These are phyloP conservation scores for Alternaria viburni DNA, from an alignment of 2,329 filamentous ascomycete species.

Conservation along the genomic window DNA sequence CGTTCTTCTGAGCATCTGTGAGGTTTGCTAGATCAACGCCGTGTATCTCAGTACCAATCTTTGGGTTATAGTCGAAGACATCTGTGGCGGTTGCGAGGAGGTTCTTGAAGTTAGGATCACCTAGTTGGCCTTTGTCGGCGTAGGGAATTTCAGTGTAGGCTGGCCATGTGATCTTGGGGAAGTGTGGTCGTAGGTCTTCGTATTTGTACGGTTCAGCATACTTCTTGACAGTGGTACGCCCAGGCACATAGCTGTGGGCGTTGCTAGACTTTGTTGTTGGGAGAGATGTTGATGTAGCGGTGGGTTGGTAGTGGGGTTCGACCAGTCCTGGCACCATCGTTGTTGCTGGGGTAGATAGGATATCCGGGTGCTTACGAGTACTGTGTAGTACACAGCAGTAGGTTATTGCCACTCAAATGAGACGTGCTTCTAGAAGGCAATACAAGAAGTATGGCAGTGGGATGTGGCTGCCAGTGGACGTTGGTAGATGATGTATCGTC, in stretches of 20 bases:
- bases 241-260: conserved; percentile 54
- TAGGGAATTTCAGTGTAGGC: conserved; percentile 58
- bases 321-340: conserved; percentile 45
- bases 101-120: conserved; percentile 61
- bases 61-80: conserved; percentile 63
- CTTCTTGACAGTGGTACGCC: conserved; percentile 53
- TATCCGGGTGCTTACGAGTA: neutral
- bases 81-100: conserved; percentile 60
- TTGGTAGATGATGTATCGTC: neutral
- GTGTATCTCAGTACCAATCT: conserved; percentile 62
- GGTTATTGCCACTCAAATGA: neutral
- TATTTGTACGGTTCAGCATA: conserved; percentile 58
- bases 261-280: conserved; percentile 26
- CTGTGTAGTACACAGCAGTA: neutral
- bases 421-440: neutral
- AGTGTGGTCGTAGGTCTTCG: conserved; percentile 60
- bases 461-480: neutral
- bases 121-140: conserved; percentile 60
- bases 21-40: conserved; percentile 59
- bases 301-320: conserved; percentile 30
- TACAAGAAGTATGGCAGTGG: neutral
- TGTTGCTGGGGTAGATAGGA: neutral
- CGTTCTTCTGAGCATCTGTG: conserved; percentile 60
- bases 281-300: conserved; percentile 16
- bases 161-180: conserved; percentile 61